Evolutionary conservation across 2,329 filamentous ascomycete genomes (phyloP).

Genomic region (Ophiocordyceps camponoti-saundersi): DNA sequence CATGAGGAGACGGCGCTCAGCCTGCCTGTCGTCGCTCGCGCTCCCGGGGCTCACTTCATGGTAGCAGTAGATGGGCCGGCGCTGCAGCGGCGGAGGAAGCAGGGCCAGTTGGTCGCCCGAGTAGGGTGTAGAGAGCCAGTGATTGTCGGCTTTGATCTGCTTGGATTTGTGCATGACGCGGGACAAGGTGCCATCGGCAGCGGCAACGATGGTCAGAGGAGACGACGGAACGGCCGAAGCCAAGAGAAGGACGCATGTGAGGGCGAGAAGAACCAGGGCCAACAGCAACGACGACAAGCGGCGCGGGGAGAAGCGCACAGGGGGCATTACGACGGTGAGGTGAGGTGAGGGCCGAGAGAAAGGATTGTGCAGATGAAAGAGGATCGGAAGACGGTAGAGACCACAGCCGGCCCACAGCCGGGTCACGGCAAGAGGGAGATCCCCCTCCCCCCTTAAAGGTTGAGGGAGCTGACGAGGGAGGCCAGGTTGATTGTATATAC

Average conservation of each 20-base stretch:
- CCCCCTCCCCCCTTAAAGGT: background rate
- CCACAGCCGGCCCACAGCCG: too few relatives aligned
- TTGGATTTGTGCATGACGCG: slow-evolving; percentile 57
- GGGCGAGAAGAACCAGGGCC: slow-evolving; percentile 31
- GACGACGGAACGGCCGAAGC: slow-evolving; percentile 29
- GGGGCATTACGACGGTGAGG: slow-evolving; percentile 29
- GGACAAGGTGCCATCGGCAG: slow-evolving; percentile 16
- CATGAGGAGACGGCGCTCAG: slow-evolving; percentile 63
- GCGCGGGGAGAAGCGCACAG: slow-evolving; percentile 12
- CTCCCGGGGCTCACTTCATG: slow-evolving; percentile 55
- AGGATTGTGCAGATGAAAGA: background rate
- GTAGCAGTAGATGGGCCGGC: slow-evolving; percentile 76
- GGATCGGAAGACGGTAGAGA: background rate
- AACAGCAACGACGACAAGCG: slow-evolving; percentile 35
- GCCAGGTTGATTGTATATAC: background rate
- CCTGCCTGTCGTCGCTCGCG: slow-evolving; percentile 45
- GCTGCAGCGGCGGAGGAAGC: slow-evolving; percentile 55
- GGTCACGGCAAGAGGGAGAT: background rate
- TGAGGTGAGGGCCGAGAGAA: slow-evolving; percentile 7
- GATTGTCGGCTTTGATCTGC: slow-evolving; percentile 56
- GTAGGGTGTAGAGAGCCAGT: slow-evolving; percentile 73
- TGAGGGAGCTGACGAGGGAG: background rate
- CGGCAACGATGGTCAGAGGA: slow-evolving; percentile 29
- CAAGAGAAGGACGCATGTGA: slow-evolving; percentile 36
- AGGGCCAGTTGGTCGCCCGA: slow-evolving; percentile 72